phyloP scores from a whole-genome alignment of 1,139 yeast genomes.

The Lodderomyces elongisporus region DNA sequence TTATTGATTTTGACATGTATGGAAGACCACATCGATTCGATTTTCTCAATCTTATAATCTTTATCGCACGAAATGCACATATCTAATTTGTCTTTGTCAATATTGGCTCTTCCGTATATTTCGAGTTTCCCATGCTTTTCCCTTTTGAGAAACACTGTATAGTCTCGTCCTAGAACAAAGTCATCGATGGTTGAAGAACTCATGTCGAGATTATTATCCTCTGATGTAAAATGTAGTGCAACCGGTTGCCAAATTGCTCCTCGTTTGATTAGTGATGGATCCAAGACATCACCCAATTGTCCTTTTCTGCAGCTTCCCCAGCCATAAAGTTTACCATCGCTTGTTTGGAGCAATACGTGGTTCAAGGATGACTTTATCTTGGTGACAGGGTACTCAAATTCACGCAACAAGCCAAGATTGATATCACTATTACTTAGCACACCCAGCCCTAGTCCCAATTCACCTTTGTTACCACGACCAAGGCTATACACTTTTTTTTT shows the following conservation, averaged over 20 bases:
- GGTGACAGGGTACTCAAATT: conserved; percentile 8
- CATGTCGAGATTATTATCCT: too few species aligned
- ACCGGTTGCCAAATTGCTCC: conserved; percentile 24
- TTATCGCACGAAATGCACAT: too few species aligned
- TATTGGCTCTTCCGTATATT: conserved; percentile 1
- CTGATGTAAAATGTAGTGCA: conserved; percentile 15
- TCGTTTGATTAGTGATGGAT: conserved; percentile 11
- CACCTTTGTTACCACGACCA: conserved; percentile 71
- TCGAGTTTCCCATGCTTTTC: background rate
- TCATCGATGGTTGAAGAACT: conserved; percentile 6
- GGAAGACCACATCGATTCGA: conserved; percentile 79
- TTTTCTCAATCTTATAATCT: conserved; percentile 1
- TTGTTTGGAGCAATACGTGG: conserved; percentile 47
- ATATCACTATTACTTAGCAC: conserved; percentile 7
- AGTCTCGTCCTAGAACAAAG: conserved; percentile 44
- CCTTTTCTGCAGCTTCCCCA: conserved; percentile 86
- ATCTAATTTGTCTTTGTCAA: background rate
- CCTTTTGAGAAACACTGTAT: conserved; percentile 23
- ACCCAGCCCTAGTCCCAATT: conserved; percentile 55
- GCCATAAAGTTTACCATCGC: conserved; percentile 47
- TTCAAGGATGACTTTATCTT: conserved; percentile 48
- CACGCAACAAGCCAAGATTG: conserved; percentile 10
- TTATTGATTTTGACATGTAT: conserved; percentile 39
- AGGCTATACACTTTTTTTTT: conserved; percentile 42
- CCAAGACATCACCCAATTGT: conserved; percentile 45